These are phyloP conservation scores for Cordyceps cateniannulata DNA, from an alignment of 2,329 filamentous ascomycete genomes.

Conservation along the genomic window DNA sequence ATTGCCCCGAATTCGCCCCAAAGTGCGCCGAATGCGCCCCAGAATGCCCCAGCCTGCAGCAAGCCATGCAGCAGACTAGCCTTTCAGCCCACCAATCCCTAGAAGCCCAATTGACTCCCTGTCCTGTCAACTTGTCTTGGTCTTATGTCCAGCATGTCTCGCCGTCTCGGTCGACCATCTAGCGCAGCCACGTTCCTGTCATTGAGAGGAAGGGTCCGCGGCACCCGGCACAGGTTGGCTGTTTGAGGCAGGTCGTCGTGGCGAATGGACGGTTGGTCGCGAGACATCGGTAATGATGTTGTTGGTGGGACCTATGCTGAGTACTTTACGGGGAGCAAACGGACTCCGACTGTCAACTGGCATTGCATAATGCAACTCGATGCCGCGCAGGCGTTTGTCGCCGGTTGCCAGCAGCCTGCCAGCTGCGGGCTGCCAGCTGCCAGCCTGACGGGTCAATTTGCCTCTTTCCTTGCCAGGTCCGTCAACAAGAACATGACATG, in stretches of 20 bases:
- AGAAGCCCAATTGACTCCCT: neutral
- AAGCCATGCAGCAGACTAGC: slow-evolving; percentile 6
- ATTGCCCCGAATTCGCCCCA: slow-evolving; percentile 3
- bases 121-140: neutral
- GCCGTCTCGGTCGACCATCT: neutral
- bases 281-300: neutral
- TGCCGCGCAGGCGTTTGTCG: neutral
- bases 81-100: neutral
- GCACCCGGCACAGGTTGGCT: neutral
- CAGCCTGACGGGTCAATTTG: neutral
- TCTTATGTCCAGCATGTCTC: neutral
- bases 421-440: neutral
- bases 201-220: slow-evolving; percentile 2
- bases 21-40: neutral
- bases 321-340: neutral
- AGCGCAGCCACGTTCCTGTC: slow-evolving; percentile 8
- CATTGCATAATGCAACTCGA: neutral
- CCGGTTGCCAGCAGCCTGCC: neutral
- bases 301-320: neutral
- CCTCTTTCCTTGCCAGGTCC: neutral
- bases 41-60: slow-evolving; percentile 5
- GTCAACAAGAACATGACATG: neutral
- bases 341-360: neutral
- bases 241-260: neutral
- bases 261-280: neutral